A percentile compares a stretch with the other conserved stretches of the same genome.
phyloP scores from a whole-genome alignment of 2,329 filamentous ascomycete species.

The Neofusicoccum cordaticola region DNA sequence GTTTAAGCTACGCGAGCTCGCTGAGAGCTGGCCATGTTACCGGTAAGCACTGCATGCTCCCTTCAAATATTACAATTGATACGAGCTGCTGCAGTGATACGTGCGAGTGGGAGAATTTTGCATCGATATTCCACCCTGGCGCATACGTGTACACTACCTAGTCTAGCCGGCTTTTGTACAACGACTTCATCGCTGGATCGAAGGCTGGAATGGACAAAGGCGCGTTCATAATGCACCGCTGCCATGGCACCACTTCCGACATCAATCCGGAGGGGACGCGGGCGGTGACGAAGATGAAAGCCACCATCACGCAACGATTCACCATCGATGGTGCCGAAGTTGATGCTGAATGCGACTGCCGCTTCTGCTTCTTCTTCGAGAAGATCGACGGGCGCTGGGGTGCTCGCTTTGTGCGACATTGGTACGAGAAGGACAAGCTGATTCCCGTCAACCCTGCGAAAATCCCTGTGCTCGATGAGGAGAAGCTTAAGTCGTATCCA shows the following conservation, averaged over 20 bases:
- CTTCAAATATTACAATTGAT: neutral
- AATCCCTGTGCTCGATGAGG: neutral
- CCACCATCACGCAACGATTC: conserved; percentile 51
- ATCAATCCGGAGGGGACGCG: conserved; percentile 39
- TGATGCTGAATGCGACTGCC: conserved; percentile 48
- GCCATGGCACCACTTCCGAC: conserved; percentile 44
- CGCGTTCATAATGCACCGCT: conserved; percentile 46
- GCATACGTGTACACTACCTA: conserved; percentile 53
- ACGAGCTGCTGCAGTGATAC: conserved; percentile 31
- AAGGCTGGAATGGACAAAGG: conserved; percentile 43
- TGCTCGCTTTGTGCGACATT: neutral
- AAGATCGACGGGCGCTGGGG: conserved; percentile 30
- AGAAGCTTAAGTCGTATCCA: neutral
- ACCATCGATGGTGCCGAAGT: conserved; percentile 41
- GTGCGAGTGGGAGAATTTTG: conserved; percentile 54
- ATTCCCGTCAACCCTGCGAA: neutral
- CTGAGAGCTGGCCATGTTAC: neutral
- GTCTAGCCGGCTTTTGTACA: conserved; percentile 46
- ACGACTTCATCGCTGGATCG: conserved; percentile 41
- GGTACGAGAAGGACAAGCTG: neutral
- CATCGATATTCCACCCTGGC: conserved; percentile 49
- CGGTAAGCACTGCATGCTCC: neutral
- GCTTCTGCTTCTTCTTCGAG: conserved; percentile 30
- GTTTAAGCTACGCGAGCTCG: neutral
- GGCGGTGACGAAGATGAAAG: conserved; percentile 52